A percentile compares a stretch with the other conserved stretches of the same genome.
Evolutionary conservation across 2,329 filamentous ascomycete species (phyloP).

Genomic region (Cladorrhinum sp.): DNA sequence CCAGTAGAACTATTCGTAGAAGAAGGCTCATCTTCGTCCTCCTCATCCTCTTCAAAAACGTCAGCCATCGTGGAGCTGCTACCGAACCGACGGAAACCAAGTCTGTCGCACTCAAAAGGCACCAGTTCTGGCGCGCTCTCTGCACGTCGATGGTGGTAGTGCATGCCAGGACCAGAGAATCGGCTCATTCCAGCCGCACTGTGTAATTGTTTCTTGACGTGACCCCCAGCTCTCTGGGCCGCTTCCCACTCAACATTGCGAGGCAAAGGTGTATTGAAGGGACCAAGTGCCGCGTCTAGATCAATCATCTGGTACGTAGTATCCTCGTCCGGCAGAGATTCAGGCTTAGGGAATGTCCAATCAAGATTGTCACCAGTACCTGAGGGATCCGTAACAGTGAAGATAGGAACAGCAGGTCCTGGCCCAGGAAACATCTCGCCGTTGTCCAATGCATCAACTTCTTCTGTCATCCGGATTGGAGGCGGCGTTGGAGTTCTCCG

Average conservation of each 20-base stretch:
- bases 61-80: constrained; percentile 77
- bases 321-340: constrained; percentile 54
- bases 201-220: constrained; percentile 68
- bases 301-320: constrained; percentile 80
- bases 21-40: constrained; percentile 44
- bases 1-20: constrained; percentile 41
- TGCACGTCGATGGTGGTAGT: constrained; percentile 72
- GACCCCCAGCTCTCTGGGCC: constrained; percentile 56
- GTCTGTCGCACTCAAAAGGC: constrained; percentile 63
- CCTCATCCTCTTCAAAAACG: constrained; percentile 82
- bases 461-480: constrained; percentile 30
- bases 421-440: constrained; percentile 29
- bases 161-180: constrained; percentile 65
- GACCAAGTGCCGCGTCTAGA: constrained; percentile 86
- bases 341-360: constrained; percentile 39
- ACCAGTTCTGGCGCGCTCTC: constrained; percentile 79
- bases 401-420: constrained; percentile 37
- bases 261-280: constrained; percentile 77
- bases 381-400: constrained; percentile 43
- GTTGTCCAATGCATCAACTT: constrained; percentile 31
- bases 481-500: constrained; percentile 49
- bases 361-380: constrained; percentile 30
- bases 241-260: constrained; percentile 65
- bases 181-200: constrained; percentile 71
- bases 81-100: constrained; percentile 59